These are phyloP conservation scores for Fusarium tricinctum DNA, from an alignment of 2,329 filamentous ascomycete genomes.

Conservation along the genomic window DNA sequence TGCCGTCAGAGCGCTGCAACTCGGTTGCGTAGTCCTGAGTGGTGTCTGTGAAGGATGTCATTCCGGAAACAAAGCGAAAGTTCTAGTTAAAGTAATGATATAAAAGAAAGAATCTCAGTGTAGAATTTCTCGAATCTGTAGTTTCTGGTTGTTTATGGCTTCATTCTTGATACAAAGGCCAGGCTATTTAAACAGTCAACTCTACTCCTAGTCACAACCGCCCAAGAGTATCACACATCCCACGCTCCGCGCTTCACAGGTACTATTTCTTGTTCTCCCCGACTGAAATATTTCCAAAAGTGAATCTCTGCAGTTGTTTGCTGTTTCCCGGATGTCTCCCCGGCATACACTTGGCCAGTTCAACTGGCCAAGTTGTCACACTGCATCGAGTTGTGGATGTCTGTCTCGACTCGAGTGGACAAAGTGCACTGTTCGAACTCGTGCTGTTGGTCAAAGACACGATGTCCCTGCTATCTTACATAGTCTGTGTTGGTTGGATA, in stretches of 20 bases:
- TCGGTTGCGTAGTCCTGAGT: constrained; percentile 23
- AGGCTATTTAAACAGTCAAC: constrained; percentile 34
- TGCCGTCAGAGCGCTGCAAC: constrained; percentile 10
- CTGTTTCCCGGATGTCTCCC: constrained; percentile 33
- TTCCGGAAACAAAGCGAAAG: constrained; percentile 3
- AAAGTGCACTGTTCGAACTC: constrained; percentile 24
- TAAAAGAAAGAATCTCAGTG: constrained; percentile 5
- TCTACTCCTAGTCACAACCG: constrained; percentile 9
- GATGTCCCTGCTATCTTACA: constrained; percentile 12
- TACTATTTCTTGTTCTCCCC: not conserved
- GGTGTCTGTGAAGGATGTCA: constrained; percentile 28
- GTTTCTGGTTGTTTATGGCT: not conserved
- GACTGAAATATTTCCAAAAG: constrained; percentile 3
- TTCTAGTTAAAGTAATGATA: not conserved
- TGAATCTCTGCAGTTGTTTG: constrained; percentile 10
- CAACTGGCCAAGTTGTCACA: constrained; percentile 15
- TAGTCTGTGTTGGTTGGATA: constrained; percentile 2
- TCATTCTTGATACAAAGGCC: constrained; percentile 6
- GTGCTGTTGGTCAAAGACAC: constrained; percentile 8
- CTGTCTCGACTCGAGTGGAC: constrained; percentile 1
- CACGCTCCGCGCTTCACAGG: constrained; percentile 19
- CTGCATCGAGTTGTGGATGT: constrained; percentile 26
- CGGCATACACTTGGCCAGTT: constrained; percentile 18
- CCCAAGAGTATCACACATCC: constrained; percentile 20
- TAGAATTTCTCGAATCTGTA: not conserved